Conservation (phyloP, 208 protist genomes). For the Zelonia costaricensis region DNA sequence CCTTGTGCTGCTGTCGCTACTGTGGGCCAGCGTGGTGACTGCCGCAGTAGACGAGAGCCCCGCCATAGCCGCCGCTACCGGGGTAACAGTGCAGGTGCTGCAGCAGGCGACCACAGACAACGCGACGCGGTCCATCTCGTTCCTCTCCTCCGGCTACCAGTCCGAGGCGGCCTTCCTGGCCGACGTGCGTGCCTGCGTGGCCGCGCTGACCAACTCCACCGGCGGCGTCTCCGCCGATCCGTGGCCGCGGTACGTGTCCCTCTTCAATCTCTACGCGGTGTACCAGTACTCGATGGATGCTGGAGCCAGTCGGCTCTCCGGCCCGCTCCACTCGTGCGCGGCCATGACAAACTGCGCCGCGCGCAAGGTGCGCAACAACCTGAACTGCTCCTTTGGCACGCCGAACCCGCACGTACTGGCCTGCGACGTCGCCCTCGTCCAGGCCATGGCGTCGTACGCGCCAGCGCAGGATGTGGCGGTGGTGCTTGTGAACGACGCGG, state of each 20-base stretch:
- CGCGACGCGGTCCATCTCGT: constrained; percentile 54
- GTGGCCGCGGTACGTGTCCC: constrained; percentile 54
- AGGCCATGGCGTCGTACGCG: constrained; percentile 24
- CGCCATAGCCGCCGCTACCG: neutral
- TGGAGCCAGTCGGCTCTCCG: constrained; percentile 16
- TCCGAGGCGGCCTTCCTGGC: constrained; percentile 35
- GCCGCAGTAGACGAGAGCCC: no score
- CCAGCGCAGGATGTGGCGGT: constrained; percentile 50
- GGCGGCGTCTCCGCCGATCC: constrained; percentile 41
- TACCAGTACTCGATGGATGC: constrained; percentile 41
- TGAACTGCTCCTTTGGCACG: constrained; percentile 38
- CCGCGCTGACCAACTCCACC: constrained; percentile 43
- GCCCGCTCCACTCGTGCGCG: constrained; percentile 16
- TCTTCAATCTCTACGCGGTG: constrained; percentile 64
- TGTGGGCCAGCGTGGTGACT: no score
- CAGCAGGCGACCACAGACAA: constrained; percentile 29
- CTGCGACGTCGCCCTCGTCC: constrained; percentile 36
- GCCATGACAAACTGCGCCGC: constrained; percentile 24
- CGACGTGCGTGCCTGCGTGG: constrained; percentile 36
- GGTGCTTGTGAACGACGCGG: constrained; percentile 55
- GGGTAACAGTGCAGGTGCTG: constrained; percentile 6
- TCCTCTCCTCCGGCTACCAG: constrained; percentile 63
- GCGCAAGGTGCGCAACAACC: constrained; percentile 33
- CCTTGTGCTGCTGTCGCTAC: no score
- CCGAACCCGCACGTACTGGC: constrained; percentile 41